A percentile compares a stretch with the other conserved stretches of the same genome.
These are phyloP conservation scores for Zostera marina DNA, from an alignment of 116 monocot genomes.

Conservation along the genomic window DNA sequence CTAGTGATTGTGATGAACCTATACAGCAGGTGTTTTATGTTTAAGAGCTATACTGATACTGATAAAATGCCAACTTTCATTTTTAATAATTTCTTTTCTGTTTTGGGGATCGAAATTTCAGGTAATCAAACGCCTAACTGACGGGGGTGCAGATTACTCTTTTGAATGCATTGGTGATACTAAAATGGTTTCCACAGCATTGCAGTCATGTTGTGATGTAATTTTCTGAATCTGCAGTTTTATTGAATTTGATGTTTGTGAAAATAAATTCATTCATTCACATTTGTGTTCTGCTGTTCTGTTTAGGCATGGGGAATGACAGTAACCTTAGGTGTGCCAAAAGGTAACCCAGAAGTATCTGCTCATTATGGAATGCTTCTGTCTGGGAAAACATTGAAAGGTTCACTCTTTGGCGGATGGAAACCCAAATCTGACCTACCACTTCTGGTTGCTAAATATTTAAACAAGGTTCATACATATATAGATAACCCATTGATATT, in stretches of 20 bases:
- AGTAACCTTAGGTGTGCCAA: constrained; percentile 79
- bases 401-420: constrained; percentile 94
- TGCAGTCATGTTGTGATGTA: constrained; percentile 84
- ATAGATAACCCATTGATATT: no score
- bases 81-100: no score
- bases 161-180: constrained; percentile 94
- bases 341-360: constrained; percentile 46
- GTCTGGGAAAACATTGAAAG: constrained; percentile 83
- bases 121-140: constrained; percentile 55
- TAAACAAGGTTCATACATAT: constrained; percentile 36
- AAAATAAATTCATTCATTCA: background rate
- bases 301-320: constrained; percentile 77
- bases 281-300: background rate
- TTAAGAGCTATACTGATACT: no score
- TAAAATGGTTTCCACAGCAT: constrained; percentile 44
- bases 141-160: constrained; percentile 82
- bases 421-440: constrained; percentile 91
- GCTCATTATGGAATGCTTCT: constrained; percentile 65
- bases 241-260: constrained; percentile 4
- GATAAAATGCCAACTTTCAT: no score
- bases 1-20: constrained; percentile 56
- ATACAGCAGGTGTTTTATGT: constrained; percentile 37
- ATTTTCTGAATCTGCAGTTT: constrained; percentile 4
- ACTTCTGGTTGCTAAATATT: constrained; percentile 50
- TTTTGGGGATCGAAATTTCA: constrained; percentile 9